Conservation (phyloP, 768 basidiomycete species). For the Termitomyces sp. region DNA sequence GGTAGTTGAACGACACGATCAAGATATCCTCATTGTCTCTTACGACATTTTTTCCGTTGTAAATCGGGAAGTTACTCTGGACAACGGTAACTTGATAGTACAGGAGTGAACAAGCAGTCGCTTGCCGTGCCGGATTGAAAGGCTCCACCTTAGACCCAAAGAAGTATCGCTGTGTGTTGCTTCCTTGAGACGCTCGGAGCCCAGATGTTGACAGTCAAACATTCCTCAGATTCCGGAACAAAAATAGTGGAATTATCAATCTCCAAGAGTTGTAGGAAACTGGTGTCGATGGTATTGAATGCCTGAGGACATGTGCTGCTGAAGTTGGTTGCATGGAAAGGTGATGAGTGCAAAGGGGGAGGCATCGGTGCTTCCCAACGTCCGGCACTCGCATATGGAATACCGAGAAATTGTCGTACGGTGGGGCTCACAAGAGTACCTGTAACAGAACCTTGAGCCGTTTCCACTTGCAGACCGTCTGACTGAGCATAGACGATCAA, state of each 20-base stretch:
- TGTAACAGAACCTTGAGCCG: constrained; percentile 28
- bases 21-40: constrained; percentile 31
- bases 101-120: not conserved
- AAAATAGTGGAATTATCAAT: constrained; percentile 15
- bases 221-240: constrained; percentile 31
- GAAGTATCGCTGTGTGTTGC: constrained; percentile 30
- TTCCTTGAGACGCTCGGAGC: constrained; percentile 26
- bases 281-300: constrained; percentile 12
- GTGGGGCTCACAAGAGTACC: constrained; percentile 23
- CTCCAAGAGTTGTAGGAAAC: constrained; percentile 23
- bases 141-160: constrained; percentile 37
- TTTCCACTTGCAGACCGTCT: constrained; percentile 21
- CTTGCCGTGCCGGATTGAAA: constrained; percentile 33
- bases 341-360: constrained; percentile 17
- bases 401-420: constrained; percentile 33
- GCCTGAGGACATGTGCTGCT: constrained; percentile 29
- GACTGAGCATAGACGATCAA: not conserved
- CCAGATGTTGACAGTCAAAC: constrained; percentile 36
- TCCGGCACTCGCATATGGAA: constrained; percentile 31
- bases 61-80: constrained; percentile 26
- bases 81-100: not conserved
- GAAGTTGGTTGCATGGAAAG: constrained; percentile 25
- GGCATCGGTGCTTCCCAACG: constrained; percentile 29
- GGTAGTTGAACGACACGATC: constrained; percentile 21
- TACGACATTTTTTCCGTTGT: constrained; percentile 30